Base-by-base conservation (phyloP, 192 early-diverging fungal genomes). In the Rhizophagus sp. region DNA sequence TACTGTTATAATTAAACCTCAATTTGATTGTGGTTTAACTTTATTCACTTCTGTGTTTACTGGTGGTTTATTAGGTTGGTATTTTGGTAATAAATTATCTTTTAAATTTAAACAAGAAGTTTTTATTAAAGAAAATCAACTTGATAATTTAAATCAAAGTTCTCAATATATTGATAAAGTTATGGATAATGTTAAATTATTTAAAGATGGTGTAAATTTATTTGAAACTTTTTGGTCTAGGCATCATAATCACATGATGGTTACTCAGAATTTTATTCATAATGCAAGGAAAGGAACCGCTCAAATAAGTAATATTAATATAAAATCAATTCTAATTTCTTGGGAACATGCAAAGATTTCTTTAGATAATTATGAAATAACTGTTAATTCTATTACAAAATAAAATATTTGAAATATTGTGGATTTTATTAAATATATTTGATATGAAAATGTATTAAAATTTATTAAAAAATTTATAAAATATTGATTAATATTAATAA, bases 21-120 rank as follows among this genome's bases (percentile, higher is more conserved):
- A 33, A 41, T 69, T 41, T 36, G 67, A 69, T 69, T 30, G 67
- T 36, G 67, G 67, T 22, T 69, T 69, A 41, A 69, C 67, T 22
- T 69, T 69, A 39, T 22, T 69, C 12, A 36, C 67, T 19, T 41
- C 67, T 2, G 41, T 69, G 2, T 22, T 69, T 10, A 69, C 67
- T 8, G 67, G 67, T 19, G 67, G 67, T 22, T 10, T 69, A 9
- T 10, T 69, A 4, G 67, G 67, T 36, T 69, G 67, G 67, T 69
- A 69, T 69, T 69, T 22, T 39, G 67, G 67, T 19, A 36, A 36
- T 10, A 69, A 69, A 9, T 15, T 24, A 15, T 11, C 19, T 69
- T 33, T 22, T 7, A 69, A 36, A 36, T 5, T 41, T 17, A 69
- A 41, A 22, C 1, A 39, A 33, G 67, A 69, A 36, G 34, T 22